phyloP scores from a whole-genome alignment of 1,284 basidiomycete species.

The Sporisorium graminicola region DNA sequence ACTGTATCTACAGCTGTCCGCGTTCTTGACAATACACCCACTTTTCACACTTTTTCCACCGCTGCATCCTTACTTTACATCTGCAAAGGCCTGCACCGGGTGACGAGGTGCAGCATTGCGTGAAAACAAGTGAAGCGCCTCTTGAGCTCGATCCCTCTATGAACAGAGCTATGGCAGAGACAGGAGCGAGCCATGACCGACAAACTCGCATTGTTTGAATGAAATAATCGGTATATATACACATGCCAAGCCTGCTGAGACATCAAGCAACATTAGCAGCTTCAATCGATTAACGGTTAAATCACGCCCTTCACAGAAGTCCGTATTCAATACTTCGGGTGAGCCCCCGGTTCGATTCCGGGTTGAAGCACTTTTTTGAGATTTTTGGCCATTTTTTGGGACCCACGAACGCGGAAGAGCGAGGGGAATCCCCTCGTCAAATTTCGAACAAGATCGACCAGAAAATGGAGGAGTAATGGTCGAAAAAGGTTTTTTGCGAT shows the following conservation, averaged over 20 bases:
- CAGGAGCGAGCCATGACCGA: not conserved
- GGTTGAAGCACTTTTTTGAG: constrained; percentile 24
- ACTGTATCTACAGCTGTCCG: too few relatives aligned
- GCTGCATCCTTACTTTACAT: not conserved
- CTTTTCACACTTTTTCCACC: not conserved
- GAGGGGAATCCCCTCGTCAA: constrained; percentile 1
- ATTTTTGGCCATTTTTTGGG: constrained; percentile 7
- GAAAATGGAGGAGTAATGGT: constrained; percentile 16
- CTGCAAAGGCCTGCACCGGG: not conserved
- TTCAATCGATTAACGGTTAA: constrained; percentile 54
- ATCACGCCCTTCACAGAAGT: constrained; percentile 47
- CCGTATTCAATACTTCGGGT: constrained; percentile 9
- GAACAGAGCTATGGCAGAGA: too few relatives aligned
- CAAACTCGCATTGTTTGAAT: not conserved
- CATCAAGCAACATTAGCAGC: not conserved
- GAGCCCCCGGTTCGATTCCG: constrained; percentile 55
- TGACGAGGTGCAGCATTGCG: too few relatives aligned
- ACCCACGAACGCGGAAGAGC: not conserved
- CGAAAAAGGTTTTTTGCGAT: constrained; percentile 7
- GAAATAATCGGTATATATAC: constrained; percentile 21
- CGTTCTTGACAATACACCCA: constrained; percentile 5
- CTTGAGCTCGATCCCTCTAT: not conserved
- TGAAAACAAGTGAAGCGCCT: too few relatives aligned
- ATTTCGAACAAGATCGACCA: constrained; percentile 19
- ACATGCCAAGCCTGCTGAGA: not conserved